Conservation (phyloP, 1,139 yeast species). For the Debaryomyces fabryi region DNA sequence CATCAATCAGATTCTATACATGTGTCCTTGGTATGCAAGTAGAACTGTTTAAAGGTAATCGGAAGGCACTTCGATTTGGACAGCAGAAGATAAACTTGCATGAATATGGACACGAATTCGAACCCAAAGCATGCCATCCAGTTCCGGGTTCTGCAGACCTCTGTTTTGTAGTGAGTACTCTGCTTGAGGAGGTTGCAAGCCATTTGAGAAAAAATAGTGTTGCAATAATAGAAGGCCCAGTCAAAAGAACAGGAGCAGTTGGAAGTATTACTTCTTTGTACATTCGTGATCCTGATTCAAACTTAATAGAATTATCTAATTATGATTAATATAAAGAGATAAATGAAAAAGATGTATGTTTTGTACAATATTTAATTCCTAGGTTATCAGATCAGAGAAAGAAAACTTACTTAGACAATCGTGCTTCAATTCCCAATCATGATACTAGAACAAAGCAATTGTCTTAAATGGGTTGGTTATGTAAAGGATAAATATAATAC, state of each 20-base stretch:
- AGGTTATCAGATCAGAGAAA: neutral
- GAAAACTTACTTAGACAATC: neutral
- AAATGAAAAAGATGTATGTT: neutral
- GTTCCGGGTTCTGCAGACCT: constrained; percentile 12
- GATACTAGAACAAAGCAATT: neutral
- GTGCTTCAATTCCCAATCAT: neutral
- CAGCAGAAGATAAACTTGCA: constrained; percentile 11
- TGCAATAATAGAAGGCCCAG: constrained; percentile 6
- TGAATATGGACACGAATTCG: constrained; percentile 10
- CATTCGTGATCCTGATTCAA: constrained; percentile 11
- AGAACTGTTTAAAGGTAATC: constrained; percentile 1
- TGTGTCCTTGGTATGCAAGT: constrained; percentile 6
- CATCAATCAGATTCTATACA: constrained; percentile 7
- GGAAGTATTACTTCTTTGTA: constrained; percentile 8
- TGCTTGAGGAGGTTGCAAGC: constrained; percentile 2
- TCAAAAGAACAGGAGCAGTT: constrained; percentile 10
- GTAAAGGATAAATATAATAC: neutral
- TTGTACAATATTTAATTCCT: neutral
- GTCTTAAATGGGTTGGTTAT: neutral
- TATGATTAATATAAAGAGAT: neutral
- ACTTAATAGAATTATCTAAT: constrained; percentile 8
- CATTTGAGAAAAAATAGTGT: neutral
- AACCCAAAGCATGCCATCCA: constrained; percentile 9
- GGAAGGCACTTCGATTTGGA: constrained; percentile 11
- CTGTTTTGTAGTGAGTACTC: constrained; percentile 8